These are phyloP conservation scores for Termitomyces sp. DNA, from an alignment of 768 basidiomycete genomes.

Conservation along the genomic window DNA sequence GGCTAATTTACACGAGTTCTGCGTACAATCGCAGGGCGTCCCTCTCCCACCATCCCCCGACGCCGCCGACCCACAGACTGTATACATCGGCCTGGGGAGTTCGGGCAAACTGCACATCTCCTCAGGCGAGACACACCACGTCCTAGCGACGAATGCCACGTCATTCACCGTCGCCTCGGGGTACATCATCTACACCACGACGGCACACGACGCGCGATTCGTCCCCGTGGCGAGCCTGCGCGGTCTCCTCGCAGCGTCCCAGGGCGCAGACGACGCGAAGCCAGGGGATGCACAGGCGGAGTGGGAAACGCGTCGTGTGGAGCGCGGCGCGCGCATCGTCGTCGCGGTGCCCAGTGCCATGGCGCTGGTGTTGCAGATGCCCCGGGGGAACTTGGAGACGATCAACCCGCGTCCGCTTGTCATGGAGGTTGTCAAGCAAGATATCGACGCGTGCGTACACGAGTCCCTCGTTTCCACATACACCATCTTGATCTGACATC, in stretches of 20 bases:
- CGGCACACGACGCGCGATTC: conserved; percentile 76
- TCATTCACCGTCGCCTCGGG: conserved; percentile 72
- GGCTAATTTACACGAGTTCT: conserved; percentile 56
- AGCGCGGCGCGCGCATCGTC: conserved; percentile 88
- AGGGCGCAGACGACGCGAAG: conserved; percentile 15
- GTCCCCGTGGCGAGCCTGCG: conserved; percentile 43
- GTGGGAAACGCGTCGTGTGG: conserved; percentile 77
- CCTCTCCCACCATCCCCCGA: conserved; percentile 11
- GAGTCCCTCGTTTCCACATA: no score
- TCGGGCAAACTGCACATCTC: conserved; percentile 62
- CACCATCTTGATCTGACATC: no score
- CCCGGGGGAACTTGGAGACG: conserved; percentile 93
- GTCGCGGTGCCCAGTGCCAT: conserved; percentile 83
- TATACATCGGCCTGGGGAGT: conserved; percentile 62
- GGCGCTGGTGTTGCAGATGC: conserved; percentile 95
- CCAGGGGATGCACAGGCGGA: conserved; percentile 22
- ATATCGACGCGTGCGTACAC: conserved; percentile 62
- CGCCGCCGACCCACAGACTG: conserved; percentile 6
- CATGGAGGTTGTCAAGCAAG: conserved; percentile 73
- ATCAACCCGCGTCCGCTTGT: conserved; percentile 91
- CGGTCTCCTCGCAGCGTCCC: conserved; percentile 18
- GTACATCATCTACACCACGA: conserved; percentile 83
- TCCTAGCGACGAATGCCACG: conserved; percentile 51
- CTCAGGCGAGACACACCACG: conserved; percentile 21
- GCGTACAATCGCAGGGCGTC: conserved; percentile 38